phyloP scores from a whole-genome alignment of 2,329 filamentous ascomycete genomes.

The Cadophora gregata region DNA sequence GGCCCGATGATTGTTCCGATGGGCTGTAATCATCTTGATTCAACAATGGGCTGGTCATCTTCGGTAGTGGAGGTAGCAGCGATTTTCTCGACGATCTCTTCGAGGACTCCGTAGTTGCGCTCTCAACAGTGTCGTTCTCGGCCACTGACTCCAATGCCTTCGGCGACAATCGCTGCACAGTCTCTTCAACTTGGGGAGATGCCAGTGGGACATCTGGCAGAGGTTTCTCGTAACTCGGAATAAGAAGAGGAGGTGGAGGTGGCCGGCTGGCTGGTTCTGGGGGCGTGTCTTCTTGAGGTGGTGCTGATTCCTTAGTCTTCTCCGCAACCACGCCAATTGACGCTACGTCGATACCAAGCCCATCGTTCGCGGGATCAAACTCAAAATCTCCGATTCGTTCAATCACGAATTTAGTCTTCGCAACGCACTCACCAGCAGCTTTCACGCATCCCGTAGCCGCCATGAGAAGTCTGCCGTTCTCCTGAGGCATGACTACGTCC shows the following conservation, averaged over 20 bases:
- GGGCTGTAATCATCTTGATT: constrained; percentile 56
- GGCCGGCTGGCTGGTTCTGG: constrained; percentile 47
- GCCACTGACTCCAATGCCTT: constrained; percentile 28
- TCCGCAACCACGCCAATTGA: constrained; percentile 46
- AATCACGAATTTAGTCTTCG: constrained; percentile 83
- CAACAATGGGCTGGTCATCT: constrained; percentile 58
- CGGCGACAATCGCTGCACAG: constrained; percentile 19
- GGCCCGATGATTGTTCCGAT: constrained; percentile 50
- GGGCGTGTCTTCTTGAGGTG: constrained; percentile 21
- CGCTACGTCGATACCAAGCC: constrained; percentile 58
- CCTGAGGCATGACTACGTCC: constrained; percentile 80
- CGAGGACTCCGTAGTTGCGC: constrained; percentile 45
- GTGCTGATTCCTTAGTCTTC: constrained; percentile 20
- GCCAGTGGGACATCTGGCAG: constrained; percentile 65
- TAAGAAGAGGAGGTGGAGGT: constrained; percentile 52
- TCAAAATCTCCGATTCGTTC: constrained; percentile 93
- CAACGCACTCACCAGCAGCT: constrained; percentile 88
- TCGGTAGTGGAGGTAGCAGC: constrained; percentile 62
- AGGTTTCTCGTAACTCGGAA: constrained; percentile 66
- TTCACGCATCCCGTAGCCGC: constrained; percentile 89
- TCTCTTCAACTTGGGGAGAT: constrained; percentile 43
- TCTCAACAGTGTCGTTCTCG: constrained; percentile 31
- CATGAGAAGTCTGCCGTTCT: constrained; percentile 75
- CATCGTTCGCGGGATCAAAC: constrained; percentile 59
- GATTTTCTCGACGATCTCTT: constrained; percentile 53